Percentiles rank a stretch among this genome's conserved stretches.
These are phyloP conservation scores for Alternaria solani DNA, from an alignment of 2,329 filamentous ascomycete genomes.

Conservation along the genomic window DNA sequence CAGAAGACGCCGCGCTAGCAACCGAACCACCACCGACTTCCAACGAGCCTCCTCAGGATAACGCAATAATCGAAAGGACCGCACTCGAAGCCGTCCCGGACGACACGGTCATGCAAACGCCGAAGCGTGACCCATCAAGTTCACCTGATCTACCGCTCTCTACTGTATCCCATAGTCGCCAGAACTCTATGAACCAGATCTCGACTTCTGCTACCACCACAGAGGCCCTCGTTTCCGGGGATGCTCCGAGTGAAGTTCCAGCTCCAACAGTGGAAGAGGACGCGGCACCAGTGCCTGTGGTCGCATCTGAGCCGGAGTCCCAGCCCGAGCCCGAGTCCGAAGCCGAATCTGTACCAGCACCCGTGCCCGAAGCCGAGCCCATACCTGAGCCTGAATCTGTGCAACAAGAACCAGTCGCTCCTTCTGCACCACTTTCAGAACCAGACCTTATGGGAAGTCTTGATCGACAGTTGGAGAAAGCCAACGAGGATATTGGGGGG, in stretches of 20 bases:
- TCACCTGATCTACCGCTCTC: constrained; percentile 55
- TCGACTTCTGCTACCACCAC: constrained; percentile 28
- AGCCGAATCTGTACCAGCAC: constrained; percentile 2
- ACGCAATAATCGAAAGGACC: constrained; percentile 12
- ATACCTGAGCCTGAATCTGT: constrained; percentile 2
- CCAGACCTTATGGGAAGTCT: constrained; percentile 58
- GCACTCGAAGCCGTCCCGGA: constrained; percentile 8
- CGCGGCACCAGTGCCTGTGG: constrained; percentile 7
- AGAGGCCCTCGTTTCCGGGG: constrained; percentile 10
- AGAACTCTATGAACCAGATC: constrained; percentile 44
- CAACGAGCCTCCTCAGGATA: constrained; percentile 15
- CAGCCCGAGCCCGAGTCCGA: constrained; percentile 9
- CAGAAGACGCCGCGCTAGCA: constrained; percentile 4
- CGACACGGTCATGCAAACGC: constrained; percentile 10
- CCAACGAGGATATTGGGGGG: constrained; percentile 31
- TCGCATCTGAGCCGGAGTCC: not conserved
- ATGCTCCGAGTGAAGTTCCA: constrained; percentile 10
- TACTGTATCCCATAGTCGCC: constrained; percentile 48
- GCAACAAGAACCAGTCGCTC: constrained; percentile 17
- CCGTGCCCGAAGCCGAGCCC: not conserved
- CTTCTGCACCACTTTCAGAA: constrained; percentile 41
- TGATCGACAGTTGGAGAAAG: constrained; percentile 55
- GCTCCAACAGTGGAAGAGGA: constrained; percentile 9
- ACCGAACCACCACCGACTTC: constrained; percentile 12
- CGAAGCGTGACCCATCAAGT: constrained; percentile 47